phyloP scores from a whole-genome alignment of 2,329 filamentous ascomycete genomes.

The Blastomyces percursus region DNA sequence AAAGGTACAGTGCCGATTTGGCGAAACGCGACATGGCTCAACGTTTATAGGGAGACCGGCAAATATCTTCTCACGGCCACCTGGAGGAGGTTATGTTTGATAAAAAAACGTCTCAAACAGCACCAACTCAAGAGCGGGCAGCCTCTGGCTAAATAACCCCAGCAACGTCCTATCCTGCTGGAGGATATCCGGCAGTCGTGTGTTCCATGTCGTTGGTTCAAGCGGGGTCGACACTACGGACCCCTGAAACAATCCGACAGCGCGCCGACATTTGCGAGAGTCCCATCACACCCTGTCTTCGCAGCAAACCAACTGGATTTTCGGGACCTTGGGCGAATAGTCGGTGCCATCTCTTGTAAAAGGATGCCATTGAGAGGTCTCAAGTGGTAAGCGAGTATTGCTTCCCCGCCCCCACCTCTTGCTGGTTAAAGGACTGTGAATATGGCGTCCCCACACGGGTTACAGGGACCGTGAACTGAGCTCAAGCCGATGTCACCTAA shows the following conservation, averaged over 20 bases:
- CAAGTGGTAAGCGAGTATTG: neutral
- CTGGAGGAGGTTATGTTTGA: too few species aligned
- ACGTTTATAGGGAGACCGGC: neutral
- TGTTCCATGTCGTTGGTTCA: neutral
- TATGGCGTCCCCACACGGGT: neutral
- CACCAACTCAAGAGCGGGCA: neutral
- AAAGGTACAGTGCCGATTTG: neutral
- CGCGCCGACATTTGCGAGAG: neutral
- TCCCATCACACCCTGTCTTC: neutral
- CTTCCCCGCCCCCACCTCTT: neutral
- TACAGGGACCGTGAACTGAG: neutral
- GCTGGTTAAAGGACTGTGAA: neutral
- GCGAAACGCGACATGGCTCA: conserved; percentile 1
- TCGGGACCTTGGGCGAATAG: neutral
- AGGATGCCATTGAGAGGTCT: neutral
- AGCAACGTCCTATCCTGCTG: neutral
- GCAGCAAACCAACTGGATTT: neutral
- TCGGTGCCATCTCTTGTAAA: neutral
- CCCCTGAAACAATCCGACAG: neutral
- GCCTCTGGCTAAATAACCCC: neutral
- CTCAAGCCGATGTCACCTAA: neutral
- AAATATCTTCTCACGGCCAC: neutral
- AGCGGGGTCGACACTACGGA: neutral
- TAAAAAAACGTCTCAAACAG: neutral
- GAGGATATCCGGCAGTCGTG: neutral